Evolutionary conservation across 2,329 filamentous ascomycete species (phyloP).

Genomic region (Cercospora sp.): DNA sequence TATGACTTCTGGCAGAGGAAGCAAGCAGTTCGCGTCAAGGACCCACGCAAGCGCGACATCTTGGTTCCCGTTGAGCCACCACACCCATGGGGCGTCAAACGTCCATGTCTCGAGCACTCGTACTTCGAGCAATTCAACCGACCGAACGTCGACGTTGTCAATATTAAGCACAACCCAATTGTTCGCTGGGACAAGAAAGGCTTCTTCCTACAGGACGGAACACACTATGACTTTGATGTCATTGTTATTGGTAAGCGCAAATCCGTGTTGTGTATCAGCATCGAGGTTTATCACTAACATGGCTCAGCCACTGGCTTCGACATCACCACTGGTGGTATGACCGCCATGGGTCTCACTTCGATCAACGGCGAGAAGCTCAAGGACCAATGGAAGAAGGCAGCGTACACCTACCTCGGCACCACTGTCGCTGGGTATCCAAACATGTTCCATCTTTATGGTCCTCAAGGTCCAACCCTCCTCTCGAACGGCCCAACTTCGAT

Average conservation of each 20-base stretch:
- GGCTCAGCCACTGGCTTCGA: slow-evolving; percentile 51
- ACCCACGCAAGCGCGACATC: slow-evolving; percentile 53
- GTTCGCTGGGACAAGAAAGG: slow-evolving; percentile 29
- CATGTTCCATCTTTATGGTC: slow-evolving; percentile 39
- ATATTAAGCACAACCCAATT: slow-evolving; percentile 33
- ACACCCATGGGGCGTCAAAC: slow-evolving; percentile 49
- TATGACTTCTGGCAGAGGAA: slow-evolving; percentile 60
- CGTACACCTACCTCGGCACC: slow-evolving; percentile 48
- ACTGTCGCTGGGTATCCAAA: slow-evolving; percentile 42
- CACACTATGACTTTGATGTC: slow-evolving; percentile 44
- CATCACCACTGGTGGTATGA: slow-evolving; percentile 45
- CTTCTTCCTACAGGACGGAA: slow-evolving; percentile 28
- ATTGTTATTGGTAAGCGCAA: slow-evolving; percentile 25
- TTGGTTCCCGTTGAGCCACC: slow-evolving; percentile 53
- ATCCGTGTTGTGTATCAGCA: too few species aligned
- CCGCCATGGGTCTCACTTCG: slow-evolving; percentile 45
- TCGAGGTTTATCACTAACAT: too few species aligned
- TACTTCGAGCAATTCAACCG: slow-evolving; percentile 49
- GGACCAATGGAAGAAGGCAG: slow-evolving; percentile 44
- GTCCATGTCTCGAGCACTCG: slow-evolving; percentile 46
- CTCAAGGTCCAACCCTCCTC: slow-evolving; percentile 46
- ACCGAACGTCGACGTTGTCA: slow-evolving; percentile 36
- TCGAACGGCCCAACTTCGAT: slow-evolving; percentile 45
- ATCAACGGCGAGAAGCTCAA: slow-evolving; percentile 29
- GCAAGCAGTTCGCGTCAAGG: slow-evolving; percentile 51